Conservation (phyloP, 352 stramenopile species). For the Pythium graminicola region DNA sequence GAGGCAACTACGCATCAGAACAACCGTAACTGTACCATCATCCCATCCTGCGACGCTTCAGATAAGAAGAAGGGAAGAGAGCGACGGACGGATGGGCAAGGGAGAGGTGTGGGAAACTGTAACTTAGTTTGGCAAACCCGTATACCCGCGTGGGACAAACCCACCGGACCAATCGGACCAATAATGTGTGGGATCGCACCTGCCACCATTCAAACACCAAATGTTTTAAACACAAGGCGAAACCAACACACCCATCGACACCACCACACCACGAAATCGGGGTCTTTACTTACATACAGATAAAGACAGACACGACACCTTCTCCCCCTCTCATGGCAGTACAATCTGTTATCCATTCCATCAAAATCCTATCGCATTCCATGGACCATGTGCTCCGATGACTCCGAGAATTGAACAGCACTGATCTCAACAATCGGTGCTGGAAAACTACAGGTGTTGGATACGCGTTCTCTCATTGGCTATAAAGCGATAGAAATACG, state of each 20-base stretch:
- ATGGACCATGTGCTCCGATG: no score
- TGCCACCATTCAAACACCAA: conserved; percentile 12
- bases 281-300: no score
- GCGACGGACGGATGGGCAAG: not conserved
- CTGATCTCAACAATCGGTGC: conserved; percentile 1
- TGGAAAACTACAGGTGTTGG: conserved; percentile 11
- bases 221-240: conserved; percentile 22
- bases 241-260: no score
- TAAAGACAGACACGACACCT: no score
- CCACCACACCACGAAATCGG: no score
- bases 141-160: conserved; percentile 9
- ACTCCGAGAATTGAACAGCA: not conserved
- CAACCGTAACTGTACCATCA: no score
- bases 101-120: not conserved
- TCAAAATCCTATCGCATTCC: no score
- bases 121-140: no score
- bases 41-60: no score
- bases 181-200: conserved; percentile 16
- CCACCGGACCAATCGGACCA: conserved; percentile 7
- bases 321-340: no score
- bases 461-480: conserved; percentile 13
- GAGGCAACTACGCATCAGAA: not conserved
- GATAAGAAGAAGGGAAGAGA: not conserved
- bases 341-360: no score
- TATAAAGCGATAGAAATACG: no score